Conservation (phyloP, 352 stramenopile species). For the Phytophthora hybrid region DNA sequence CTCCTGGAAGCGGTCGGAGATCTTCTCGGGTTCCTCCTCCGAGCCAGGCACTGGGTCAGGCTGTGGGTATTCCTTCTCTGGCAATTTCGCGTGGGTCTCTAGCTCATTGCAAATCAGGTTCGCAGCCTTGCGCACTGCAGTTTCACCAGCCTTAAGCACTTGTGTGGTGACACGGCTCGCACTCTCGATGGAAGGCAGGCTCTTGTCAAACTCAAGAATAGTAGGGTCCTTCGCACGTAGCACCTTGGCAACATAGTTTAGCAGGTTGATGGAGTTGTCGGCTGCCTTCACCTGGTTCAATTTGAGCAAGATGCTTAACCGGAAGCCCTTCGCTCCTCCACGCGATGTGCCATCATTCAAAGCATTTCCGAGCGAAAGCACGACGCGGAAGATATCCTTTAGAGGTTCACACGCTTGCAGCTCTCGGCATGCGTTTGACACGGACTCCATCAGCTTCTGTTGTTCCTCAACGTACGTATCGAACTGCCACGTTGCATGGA, state of each 20-base stretch:
- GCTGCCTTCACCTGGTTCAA: conserved; percentile 87
- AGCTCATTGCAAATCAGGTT: conserved; percentile 78
- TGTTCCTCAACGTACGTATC: conserved; percentile 86
- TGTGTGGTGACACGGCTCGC: conserved; percentile 82
- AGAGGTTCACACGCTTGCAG: conserved; percentile 90
- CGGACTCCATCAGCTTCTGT: conserved; percentile 74
- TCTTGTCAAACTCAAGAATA: conserved; percentile 82
- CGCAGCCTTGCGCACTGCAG: conserved; percentile 75
- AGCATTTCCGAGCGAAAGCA: conserved; percentile 91
- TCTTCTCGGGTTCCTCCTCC: conserved; percentile 41
- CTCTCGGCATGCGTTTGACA: conserved; percentile 91
- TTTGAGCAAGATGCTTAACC: conserved; percentile 89
- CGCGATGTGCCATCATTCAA: conserved; percentile 89
- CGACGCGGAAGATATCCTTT: conserved; percentile 86
- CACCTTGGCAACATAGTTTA: conserved; percentile 83
- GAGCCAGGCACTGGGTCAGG: conserved; percentile 27
- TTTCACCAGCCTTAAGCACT: conserved; percentile 80
- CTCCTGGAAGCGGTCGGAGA: conserved; percentile 80
- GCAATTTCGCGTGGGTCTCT: conserved; percentile 71
- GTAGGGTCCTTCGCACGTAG: conserved; percentile 70
- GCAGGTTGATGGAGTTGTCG: conserved; percentile 85
- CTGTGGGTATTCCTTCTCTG: conserved; percentile 45
- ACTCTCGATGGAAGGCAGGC: conserved; percentile 74
- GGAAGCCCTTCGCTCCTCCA: conserved; percentile 90
- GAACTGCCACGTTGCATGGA: conserved; percentile 88